Conservation (phyloP, 164 flowering plant species). For the Hamamelis virginiana region DNA sequence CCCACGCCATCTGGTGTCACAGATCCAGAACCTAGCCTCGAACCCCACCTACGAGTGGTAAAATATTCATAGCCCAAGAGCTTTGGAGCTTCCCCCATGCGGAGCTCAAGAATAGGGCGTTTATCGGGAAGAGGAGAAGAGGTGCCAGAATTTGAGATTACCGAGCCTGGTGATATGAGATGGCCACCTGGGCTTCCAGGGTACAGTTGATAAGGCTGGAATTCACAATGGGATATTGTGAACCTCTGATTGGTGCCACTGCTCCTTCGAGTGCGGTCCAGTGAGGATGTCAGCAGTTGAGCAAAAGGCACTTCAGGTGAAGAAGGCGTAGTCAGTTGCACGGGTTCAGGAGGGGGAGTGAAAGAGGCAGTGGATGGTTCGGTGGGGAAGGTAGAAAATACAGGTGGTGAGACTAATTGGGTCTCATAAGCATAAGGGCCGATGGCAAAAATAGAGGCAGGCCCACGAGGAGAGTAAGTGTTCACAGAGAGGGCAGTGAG, state of each 20-base stretch:
- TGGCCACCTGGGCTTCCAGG: slow-evolving; percentile 62
- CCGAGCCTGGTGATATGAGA: slow-evolving; percentile 64
- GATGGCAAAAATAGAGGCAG: slow-evolving; percentile 48
- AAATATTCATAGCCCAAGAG: slow-evolving; percentile 56
- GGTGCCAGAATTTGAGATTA: slow-evolving; percentile 59
- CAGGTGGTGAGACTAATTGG: slow-evolving; percentile 71
- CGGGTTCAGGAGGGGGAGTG: slow-evolving; percentile 73
- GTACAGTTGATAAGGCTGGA: slow-evolving; percentile 44
- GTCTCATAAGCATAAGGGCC: slow-evolving; percentile 81
- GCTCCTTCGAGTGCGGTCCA: slow-evolving; percentile 44
- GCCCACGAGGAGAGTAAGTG: slow-evolving; percentile 43
- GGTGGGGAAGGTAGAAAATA: slow-evolving; percentile 62
- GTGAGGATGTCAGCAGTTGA: slow-evolving; percentile 55
- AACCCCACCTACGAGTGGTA: slow-evolving; percentile 58
- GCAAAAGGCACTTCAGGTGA: slow-evolving; percentile 86
- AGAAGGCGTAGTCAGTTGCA: slow-evolving; percentile 63
- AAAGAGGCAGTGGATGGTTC: slow-evolving; percentile 72
- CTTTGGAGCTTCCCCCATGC: slow-evolving; percentile 61
- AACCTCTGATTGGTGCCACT: slow-evolving; percentile 42
- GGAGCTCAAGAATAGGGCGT: slow-evolving; percentile 46
- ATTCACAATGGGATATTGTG: slow-evolving; percentile 40
- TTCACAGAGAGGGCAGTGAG: slow-evolving; percentile 39
- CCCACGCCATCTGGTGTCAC: slow-evolving; percentile 50
- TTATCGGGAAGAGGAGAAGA: slow-evolving; percentile 63
- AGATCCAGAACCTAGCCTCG: slow-evolving; percentile 46